Evolutionary conservation across 257 asterid species (phyloP), one percentile per base, ranked within the genome.

Genomic region (Solanum peruvianum): DNA sequence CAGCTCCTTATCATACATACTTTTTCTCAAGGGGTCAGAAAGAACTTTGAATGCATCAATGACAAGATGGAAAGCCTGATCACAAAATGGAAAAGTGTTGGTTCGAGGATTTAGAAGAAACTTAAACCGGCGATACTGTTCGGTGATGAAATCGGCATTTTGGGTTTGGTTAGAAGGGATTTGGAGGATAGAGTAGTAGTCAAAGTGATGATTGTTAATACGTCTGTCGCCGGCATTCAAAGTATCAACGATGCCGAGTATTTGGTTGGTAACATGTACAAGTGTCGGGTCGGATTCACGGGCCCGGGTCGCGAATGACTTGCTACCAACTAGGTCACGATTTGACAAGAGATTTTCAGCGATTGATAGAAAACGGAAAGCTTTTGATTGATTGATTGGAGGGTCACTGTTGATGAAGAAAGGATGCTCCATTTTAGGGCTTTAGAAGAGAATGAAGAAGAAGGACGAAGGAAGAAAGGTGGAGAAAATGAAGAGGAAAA

Each of bases 291-390:
- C 98, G 85, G 96, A 90, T 85, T 95, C 99, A 37, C 94, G 95
- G 42, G 98, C 99, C 5, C 99, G 95, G 85, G 92, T 91, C 16
- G 98, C 99, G 87, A 95, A 94, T 8, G 98, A 91, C 87, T 95
- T 95, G 94, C 98, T 92, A 1, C 97, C 96, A 49, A 93, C 83
- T 3, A 95, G 89, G 89, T 97, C 98, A 41, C 99, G 96, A 20
- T 93, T 89, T 7, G 95, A 87, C 23, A 97, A 92, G 58, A 94
- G 96, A 89, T 96, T 95, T 94, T 97, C 99, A 42, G 99, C 93
- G 81, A 93, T 93, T 7, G 98, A 90, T 42, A 97, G 91, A 96
- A 98, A 95, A 86, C 93, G 93, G 18, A 93, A 85, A 7, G 98
- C 97, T 93, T 97, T 97, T 66, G 95, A 93, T n/a, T 94, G 89